Evolutionary conservation across 495 filamentous ascomycete species (phyloP).

Genomic region (Hypoxylon intermedium): DNA sequence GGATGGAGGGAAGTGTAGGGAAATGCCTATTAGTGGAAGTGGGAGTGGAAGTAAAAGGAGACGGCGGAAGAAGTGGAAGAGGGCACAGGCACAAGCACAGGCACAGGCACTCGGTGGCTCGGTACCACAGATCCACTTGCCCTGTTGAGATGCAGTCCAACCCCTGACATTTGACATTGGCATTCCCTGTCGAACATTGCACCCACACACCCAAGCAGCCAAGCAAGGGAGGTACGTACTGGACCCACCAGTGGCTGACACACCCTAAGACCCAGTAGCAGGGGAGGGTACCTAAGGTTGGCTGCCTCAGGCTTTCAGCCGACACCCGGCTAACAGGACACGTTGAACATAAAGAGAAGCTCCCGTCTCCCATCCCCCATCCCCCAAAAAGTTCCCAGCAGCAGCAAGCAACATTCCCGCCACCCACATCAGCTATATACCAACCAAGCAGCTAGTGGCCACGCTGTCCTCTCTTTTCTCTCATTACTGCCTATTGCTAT

Average conservation of each 20-base stretch:
- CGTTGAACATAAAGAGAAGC: slow-evolving; percentile 45
- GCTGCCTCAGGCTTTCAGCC: slow-evolving; percentile 25
- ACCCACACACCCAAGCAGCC: neutral
- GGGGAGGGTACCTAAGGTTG: neutral
- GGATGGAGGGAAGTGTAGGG: neutral
- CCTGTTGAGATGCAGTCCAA: slow-evolving; percentile 27
- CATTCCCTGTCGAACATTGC: slow-evolving; percentile 14
- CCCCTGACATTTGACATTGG: slow-evolving; percentile 31
- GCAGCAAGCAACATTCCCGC: too few species aligned
- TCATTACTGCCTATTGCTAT: slow-evolving; percentile 1
- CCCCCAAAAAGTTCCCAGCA: neutral
- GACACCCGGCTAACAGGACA: slow-evolving; percentile 36
- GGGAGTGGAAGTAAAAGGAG: slow-evolving; percentile 23
- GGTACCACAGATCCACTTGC: slow-evolving; percentile 36
- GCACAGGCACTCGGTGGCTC: slow-evolving; percentile 28
- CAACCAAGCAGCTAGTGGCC: too few species aligned
- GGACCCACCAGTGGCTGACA: slow-evolving; percentile 33
- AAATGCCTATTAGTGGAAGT: too few species aligned
- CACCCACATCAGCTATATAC: too few species aligned
- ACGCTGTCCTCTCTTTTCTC: slow-evolving; percentile 22
- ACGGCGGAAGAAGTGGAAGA: neutral
- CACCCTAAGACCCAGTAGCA: slow-evolving; percentile 15
- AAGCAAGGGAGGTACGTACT: slow-evolving; percentile 20
- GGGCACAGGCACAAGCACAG: neutral
- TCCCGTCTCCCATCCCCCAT: slow-evolving; percentile 12